These are phyloP conservation scores for Ceraceosorus guamensis DNA, from an alignment of 1,284 basidiomycete species.

Conservation along the genomic window DNA sequence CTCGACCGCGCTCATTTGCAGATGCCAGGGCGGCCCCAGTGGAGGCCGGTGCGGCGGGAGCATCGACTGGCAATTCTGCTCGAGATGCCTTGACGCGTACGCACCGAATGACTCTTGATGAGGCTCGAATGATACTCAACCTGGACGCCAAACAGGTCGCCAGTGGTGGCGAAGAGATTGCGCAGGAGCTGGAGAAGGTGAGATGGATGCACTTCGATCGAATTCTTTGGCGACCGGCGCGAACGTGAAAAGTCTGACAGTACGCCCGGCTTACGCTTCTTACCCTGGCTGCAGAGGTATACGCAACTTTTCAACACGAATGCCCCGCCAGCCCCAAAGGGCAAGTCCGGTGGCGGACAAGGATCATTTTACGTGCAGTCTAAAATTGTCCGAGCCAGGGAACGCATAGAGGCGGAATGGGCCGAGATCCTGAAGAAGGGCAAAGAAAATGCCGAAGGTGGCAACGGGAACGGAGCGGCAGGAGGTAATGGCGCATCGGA, in stretches of 20 bases:
- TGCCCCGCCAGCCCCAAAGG: constrained; percentile 53
- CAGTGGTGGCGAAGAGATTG: not conserved
- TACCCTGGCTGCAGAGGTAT: constrained; percentile 61
- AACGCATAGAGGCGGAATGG: constrained; percentile 83
- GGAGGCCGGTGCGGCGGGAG: constrained; percentile 56
- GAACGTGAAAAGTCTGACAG: too few relatives aligned
- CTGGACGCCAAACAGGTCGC: constrained; percentile 54
- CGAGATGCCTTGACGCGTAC: constrained; percentile 55
- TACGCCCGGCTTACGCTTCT: not conserved
- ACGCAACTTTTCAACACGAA: constrained; percentile 84
- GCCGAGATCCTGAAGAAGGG: not conserved
- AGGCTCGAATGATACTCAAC: constrained; percentile 90
- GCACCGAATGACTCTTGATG: constrained; percentile 89
- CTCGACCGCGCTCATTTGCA: constrained; percentile 38
- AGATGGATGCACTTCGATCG: not conserved
- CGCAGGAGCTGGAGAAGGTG: constrained; percentile 14
- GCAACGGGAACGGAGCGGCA: not conserved
- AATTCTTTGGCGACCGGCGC: too few relatives aligned
- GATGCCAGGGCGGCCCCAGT: constrained; percentile 73
- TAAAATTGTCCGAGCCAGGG: constrained; percentile 86
- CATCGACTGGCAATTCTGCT: constrained; percentile 38
- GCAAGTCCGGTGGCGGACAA: constrained; percentile 38
- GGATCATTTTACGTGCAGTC: constrained; percentile 72
- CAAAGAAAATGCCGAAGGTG: not conserved
- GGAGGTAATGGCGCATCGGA: not conserved